These are phyloP conservation scores for Aspergillus fumigatiaffinis DNA, from an alignment of 2,329 filamentous ascomycete species.

Conservation along the genomic window DNA sequence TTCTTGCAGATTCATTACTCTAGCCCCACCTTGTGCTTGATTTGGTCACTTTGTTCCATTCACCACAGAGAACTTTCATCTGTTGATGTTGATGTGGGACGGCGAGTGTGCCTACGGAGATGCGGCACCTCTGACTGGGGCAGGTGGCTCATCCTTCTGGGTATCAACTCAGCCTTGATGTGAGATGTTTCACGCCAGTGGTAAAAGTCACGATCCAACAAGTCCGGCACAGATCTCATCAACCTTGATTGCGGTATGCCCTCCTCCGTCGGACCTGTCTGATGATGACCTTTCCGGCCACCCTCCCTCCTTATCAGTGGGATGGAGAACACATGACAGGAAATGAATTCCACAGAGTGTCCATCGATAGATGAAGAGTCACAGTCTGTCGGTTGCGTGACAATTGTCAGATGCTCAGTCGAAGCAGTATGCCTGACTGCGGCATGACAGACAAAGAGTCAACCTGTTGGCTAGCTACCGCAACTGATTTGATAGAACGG, in stretches of 20 bases:
- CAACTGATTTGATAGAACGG: constrained; percentile 20
- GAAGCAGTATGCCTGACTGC: constrained; percentile 13
- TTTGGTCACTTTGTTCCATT: background rate
- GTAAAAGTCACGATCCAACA: constrained; percentile 3
- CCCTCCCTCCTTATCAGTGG: background rate
- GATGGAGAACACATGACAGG: constrained; percentile 11
- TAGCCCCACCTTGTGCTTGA: constrained; percentile 12
- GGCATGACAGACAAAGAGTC: constrained; percentile 16
- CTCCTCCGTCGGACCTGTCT: constrained; percentile 6
- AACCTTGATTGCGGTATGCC: constrained; percentile 12
- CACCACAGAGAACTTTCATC: background rate
- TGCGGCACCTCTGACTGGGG: constrained; percentile 15
- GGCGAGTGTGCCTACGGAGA: constrained; percentile 7
- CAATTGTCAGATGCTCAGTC: constrained; percentile 20
- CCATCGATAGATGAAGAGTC: constrained; percentile 8
- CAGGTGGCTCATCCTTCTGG: constrained; percentile 12
- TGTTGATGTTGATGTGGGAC: constrained; percentile 13
- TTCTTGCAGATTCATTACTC: constrained; percentile 19
- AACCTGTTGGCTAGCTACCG: constrained; percentile 16
- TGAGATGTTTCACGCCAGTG: constrained; percentile 5
- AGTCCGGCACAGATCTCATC: constrained; percentile 1
- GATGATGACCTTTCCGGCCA: constrained; percentile 4
- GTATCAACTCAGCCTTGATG: constrained; percentile 6
- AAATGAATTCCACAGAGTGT: constrained; percentile 4
- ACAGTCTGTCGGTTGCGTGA: constrained; percentile 10